These are phyloP conservation scores for Cyclotella kingstonii DNA, from an alignment of 108 stramenopile genomes.

Conservation along the genomic window DNA sequence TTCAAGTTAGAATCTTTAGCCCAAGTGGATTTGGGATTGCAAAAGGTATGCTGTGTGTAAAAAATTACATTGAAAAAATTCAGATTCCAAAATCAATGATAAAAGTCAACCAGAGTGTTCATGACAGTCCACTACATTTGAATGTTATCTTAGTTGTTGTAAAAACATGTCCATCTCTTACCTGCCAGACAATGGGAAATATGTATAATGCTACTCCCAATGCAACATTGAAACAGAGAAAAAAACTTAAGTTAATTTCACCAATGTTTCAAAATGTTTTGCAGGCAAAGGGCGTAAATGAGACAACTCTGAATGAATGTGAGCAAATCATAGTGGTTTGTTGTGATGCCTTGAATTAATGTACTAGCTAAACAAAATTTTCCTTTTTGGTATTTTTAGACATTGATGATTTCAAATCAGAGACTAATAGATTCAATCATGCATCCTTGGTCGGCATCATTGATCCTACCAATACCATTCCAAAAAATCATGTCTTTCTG, in stretches of 20 bases:
- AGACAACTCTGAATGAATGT: slow-evolving; percentile 1
- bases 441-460: slow-evolving; percentile 31
- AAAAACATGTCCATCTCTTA: slow-evolving; percentile 7
- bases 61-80: slow-evolving; percentile 31
- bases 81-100: slow-evolving; percentile 47
- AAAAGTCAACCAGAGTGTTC: slow-evolving; percentile 32
- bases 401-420: background rate
- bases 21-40: slow-evolving; percentile 44
- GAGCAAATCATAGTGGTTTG: background rate
- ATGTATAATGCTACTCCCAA: background rate
- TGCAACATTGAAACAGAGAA: background rate
- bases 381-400: background rate
- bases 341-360: background rate
- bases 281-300: slow-evolving; percentile 1
- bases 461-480: slow-evolving; percentile 38
- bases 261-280: slow-evolving; percentile 3
- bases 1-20: slow-evolving; percentile 51
- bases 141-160: slow-evolving; percentile 14
- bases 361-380: background rate
- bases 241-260: background rate
- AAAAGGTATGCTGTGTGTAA: slow-evolving; percentile 42
- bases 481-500: slow-evolving; percentile 23
- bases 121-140: slow-evolving; percentile 11
- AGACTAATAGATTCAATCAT: slow-evolving; percentile 1
- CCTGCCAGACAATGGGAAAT: background rate